Evolutionary conservation across 2,329 filamentous ascomycete species (phyloP).

Genomic region (Acarospora socialis): DNA sequence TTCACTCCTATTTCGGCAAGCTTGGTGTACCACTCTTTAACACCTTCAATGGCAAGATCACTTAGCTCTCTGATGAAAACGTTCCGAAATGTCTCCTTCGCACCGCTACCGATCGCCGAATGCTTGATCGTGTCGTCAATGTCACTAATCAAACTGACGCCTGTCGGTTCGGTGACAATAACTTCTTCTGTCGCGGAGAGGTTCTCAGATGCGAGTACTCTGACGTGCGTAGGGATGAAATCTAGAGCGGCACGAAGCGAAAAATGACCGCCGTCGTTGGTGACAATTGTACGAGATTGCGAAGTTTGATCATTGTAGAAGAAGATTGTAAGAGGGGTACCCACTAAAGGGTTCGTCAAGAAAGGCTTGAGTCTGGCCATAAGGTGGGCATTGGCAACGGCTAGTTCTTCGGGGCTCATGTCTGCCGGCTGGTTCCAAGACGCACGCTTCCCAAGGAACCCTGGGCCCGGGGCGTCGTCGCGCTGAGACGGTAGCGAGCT

Average conservation of each 20-base stretch:
- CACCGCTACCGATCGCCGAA: conserved; percentile 75
- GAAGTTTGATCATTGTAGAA: conserved; percentile 83
- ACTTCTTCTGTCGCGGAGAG: conserved; percentile 71
- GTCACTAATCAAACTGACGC: conserved; percentile 89
- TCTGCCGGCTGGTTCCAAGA: conserved; percentile 41
- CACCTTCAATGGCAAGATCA: conserved; percentile 73
- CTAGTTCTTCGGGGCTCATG: conserved; percentile 62
- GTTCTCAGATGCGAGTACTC: conserved; percentile 72
- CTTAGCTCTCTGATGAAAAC: conserved; percentile 78
- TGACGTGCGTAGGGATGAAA: conserved; percentile 79
- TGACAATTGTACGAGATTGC: conserved; percentile 69
- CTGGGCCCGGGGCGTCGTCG: conserved; percentile 18
- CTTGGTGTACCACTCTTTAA: conserved; percentile 73
- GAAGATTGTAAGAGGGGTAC: conserved; percentile 74
- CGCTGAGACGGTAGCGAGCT: conserved; percentile 14
- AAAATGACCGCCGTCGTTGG: conserved; percentile 84
- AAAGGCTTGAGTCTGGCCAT: conserved; percentile 83
- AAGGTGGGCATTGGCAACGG: conserved; percentile 68
- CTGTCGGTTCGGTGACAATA: conserved; percentile 58
- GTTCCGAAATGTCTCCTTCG: conserved; percentile 90
- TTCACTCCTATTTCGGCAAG: conserved; percentile 69
- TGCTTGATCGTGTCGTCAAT: conserved; percentile 97
- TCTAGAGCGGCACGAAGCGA: conserved; percentile 63
- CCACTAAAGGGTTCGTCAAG: conserved; percentile 65
- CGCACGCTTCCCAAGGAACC: conserved; percentile 30